A percentile compares a stretch with the other conserved stretches of the same genome.
Evolutionary conservation across 139 green algal species (phyloP).

Genomic region (Chlorella sp.): DNA sequence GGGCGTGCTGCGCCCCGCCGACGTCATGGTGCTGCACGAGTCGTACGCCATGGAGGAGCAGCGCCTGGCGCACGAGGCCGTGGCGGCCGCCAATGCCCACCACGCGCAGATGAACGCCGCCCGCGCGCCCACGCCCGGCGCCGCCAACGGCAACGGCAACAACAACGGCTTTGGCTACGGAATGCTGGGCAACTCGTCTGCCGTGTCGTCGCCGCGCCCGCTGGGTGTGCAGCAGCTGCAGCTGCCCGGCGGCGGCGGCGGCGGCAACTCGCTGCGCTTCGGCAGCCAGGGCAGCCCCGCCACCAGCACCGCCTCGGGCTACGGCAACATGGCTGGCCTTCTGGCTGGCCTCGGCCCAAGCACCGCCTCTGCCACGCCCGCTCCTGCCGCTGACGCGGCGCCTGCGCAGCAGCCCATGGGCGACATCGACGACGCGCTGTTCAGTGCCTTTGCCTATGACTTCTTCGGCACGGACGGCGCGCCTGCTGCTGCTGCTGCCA

Average conservation of each 20-base stretch:
- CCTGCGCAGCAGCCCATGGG: background rate
- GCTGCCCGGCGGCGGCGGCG: background rate
- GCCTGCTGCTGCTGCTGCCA: too few species aligned
- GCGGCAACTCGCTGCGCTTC: too few species aligned
- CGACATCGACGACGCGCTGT: background rate
- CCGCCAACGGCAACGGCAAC: background rate
- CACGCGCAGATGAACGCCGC: background rate
- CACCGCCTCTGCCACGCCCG: too few species aligned
- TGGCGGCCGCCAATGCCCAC: background rate
- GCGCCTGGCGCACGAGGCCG: background rate
- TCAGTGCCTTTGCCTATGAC: slow-evolving; percentile 5
- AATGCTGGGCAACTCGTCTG: background rate
- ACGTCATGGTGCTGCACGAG: slow-evolving; percentile 20
- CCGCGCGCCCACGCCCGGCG: background rate
- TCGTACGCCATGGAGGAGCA: slow-evolving; percentile 21
- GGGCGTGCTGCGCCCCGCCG: slow-evolving; percentile 15
- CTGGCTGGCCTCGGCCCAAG: too few species aligned
- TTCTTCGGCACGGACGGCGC: background rate
- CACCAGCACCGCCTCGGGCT: too few species aligned
- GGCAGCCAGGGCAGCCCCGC: too few species aligned
- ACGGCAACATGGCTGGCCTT: too few species aligned
- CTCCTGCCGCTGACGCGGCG: background rate
- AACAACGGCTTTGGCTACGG: background rate
- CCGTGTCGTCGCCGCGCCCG: background rate
- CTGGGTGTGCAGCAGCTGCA: background rate